A percentile compares a stretch with the other conserved stretches of the same genome.
Conservation (phyloP, 1,284 basidiomycete genomes). For the Marasmius oreades region DNA sequence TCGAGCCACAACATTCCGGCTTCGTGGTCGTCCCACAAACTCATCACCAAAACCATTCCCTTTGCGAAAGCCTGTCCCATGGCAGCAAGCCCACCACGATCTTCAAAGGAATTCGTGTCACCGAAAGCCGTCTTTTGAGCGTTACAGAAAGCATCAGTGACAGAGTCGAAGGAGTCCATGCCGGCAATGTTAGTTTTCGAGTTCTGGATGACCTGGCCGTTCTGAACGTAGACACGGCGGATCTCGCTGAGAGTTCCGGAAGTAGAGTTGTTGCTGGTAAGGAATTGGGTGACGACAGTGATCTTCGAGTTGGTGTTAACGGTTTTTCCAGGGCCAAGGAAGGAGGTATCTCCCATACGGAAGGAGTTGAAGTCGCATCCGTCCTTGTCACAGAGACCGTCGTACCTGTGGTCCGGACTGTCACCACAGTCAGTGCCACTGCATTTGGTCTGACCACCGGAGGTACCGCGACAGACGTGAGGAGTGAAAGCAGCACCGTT, state of each 20-base stretch:
- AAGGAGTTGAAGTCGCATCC: constrained; percentile 49
- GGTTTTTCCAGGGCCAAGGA: constrained; percentile 35
- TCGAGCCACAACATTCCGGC: constrained; percentile 48
- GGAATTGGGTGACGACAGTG: constrained; percentile 46
- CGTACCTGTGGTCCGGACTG: constrained; percentile 26
- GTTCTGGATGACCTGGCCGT: constrained; percentile 41
- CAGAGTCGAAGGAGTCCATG: constrained; percentile 26
- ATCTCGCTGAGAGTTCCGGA: constrained; percentile 40
- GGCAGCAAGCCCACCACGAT: constrained; percentile 32
- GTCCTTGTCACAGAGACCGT: constrained; percentile 36
- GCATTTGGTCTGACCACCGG: constrained; percentile 33
- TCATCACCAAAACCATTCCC: constrained; percentile 40
- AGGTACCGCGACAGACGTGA: constrained; percentile 39
- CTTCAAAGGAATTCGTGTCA: constrained; percentile 37
- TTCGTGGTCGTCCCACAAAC: constrained; percentile 42
- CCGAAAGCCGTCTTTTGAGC: constrained; percentile 29
- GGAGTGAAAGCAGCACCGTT: constrained; percentile 48
- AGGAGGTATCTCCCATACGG: constrained; percentile 39
- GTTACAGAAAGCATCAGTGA: constrained; percentile 31
- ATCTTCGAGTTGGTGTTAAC: constrained; percentile 33
- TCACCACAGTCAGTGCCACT: constrained; percentile 29
- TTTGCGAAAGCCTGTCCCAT: constrained; percentile 35
- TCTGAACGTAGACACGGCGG: constrained; percentile 43
- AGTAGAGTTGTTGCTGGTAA: constrained; percentile 37
- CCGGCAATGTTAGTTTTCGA: constrained; percentile 34